phyloP scores from a whole-genome alignment of 345 rosid species.

The Eucalyptus cladocalyx region DNA sequence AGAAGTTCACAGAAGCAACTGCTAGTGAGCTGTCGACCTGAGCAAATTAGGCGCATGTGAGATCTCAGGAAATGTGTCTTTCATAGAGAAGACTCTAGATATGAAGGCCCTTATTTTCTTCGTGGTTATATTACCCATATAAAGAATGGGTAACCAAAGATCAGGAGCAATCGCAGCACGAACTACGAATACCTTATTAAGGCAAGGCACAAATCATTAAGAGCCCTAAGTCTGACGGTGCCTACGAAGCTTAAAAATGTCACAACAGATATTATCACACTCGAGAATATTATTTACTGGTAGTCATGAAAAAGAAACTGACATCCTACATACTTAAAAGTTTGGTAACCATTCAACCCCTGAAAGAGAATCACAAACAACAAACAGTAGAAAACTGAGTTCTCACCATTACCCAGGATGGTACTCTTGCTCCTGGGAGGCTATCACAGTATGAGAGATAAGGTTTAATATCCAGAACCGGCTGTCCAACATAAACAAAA shows the following conservation, averaged over 20 bases:
- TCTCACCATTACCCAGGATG: conserved; percentile 71
- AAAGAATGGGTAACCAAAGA: background rate
- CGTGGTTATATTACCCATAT: background rate
- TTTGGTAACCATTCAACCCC: background rate
- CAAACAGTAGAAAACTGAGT: background rate
- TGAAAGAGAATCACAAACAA: background rate
- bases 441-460: conserved; percentile 84
- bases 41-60: background rate
- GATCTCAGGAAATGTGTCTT: background rate
- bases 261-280: background rate
- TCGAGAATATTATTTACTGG: background rate
- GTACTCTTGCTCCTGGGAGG: conserved; percentile 60
- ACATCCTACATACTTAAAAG: background rate
- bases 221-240: background rate
- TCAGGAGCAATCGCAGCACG: background rate
- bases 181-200: background rate
- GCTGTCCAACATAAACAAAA: conserved; percentile 26
- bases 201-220: background rate
- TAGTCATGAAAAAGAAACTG: background rate
- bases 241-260: background rate
- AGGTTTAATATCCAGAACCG: conserved; percentile 80
- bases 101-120: background rate
- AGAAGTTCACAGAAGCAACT: conserved; percentile 62
- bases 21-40: conserved; percentile 59
- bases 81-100: background rate